Evolutionary conservation across 208 protist genomes (phyloP), one percentile per base, ranked within the genome.

Genomic region (Trypanosoma lewisi): DNA sequence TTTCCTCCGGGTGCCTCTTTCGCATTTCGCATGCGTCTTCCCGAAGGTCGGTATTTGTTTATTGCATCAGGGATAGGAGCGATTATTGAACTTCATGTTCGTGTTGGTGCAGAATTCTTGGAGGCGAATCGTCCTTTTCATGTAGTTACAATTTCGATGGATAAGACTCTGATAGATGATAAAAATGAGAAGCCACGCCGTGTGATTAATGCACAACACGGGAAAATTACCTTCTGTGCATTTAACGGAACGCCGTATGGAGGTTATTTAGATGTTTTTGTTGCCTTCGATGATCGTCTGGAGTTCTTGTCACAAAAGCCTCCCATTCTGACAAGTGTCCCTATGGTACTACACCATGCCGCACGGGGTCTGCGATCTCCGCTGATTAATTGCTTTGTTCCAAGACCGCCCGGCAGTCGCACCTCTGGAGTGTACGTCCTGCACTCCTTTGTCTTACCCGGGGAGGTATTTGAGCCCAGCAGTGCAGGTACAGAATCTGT

Each of bases 161-260:
- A 50, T 9, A 73, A 67, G n/a, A 31, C 63, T 8, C 44, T 67
- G 21, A 39, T 36, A 4, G 30, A 56, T 8, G 16, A 27, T 11
- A 25, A 34, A 11, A 49, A 25, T 49, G 16, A 4, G 3, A 30
- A 19, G 17, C 16, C 51, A 16, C 41, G 52, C 1, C 48, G 63
- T 5, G 49, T 81, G 7, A 69, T 89, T 48, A 27, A 47, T 36
- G 71, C 83, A 9, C 75, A 83, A 36, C 84, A 91, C 63, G 87
- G 87, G 41, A 94, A 94, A 70, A 70, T 94, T 67, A 61, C 78
- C 52, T 80, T 91, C 25, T 71, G 80, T 30, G 57, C 91, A 19
- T 91, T 82, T 74, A 94, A 94, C 57, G 80, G 75, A 34, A 89
- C 82, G 1, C 55, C 51, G 36, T 63, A 77, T 49, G 87, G 83